phyloP scores from a whole-genome alignment of 169 alveolate genomes.

The Plasmodium reichenowi region DNA sequence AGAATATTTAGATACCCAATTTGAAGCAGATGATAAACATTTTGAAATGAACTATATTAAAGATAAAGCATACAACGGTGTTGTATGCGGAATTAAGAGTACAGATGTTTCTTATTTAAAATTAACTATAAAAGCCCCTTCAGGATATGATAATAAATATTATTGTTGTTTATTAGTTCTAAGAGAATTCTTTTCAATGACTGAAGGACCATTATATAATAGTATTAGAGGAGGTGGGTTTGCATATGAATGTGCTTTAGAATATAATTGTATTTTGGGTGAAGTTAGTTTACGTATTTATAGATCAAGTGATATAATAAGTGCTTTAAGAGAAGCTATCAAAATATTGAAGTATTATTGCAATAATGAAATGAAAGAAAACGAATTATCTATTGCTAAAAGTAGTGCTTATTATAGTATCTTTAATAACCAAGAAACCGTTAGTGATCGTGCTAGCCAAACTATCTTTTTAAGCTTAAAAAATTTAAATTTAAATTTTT shows the following conservation, averaged over 20 bases:
- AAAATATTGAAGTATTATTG: constrained; percentile 66
- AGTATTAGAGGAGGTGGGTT: constrained; percentile 87
- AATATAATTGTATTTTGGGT: constrained; percentile 78
- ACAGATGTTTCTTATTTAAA: constrained; percentile 82
- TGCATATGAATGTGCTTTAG: constrained; percentile 81
- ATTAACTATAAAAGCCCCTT: constrained; percentile 77
- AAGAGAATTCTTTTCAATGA: constrained; percentile 82
- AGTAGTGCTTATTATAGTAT: constrained; percentile 80
- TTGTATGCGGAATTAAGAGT: constrained; percentile 76
- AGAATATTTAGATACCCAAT: constrained; percentile 42
- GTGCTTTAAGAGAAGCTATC: constrained; percentile 79
- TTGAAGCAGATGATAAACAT: constrained; percentile 47
- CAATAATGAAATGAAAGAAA: constrained; percentile 53
- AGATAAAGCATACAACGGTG: constrained; percentile 50
- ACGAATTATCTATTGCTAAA: constrained; percentile 78
- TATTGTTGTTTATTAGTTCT: constrained; percentile 69
- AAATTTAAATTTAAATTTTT: constrained; percentile 66
- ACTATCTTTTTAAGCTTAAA: constrained; percentile 79
- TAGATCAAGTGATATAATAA: constrained; percentile 36
- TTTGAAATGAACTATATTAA: constrained; percentile 21
- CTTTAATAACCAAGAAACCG: constrained; percentile 78
- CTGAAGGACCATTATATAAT: constrained; percentile 84
- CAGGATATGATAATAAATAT: constrained; percentile 78
- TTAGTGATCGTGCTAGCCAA: constrained; percentile 78
- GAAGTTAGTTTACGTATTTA: constrained; percentile 79